A percentile compares a stretch with the other conserved stretches of the same genome.
Evolutionary conservation across 768 basidiomycete species (phyloP).

Genomic region (Leccinum longicurvipes): DNA sequence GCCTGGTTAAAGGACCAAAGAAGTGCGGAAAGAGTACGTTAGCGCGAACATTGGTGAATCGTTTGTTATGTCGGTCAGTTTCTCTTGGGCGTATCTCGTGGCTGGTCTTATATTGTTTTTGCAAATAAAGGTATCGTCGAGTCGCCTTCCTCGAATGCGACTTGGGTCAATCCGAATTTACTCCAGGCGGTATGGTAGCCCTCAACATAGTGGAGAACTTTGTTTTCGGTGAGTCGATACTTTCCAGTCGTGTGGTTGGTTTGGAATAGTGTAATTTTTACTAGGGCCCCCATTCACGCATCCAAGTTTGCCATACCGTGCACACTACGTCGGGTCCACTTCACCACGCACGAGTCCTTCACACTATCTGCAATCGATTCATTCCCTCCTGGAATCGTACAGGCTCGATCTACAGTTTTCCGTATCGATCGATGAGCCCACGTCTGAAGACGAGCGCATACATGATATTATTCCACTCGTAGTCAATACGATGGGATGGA

Average conservation of each 20-base stretch:
- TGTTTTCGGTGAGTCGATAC: conserved; percentile 56
- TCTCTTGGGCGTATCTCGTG: background rate
- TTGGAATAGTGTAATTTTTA: background rate
- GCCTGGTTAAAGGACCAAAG: conserved; percentile 80
- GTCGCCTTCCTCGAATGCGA: conserved; percentile 94
- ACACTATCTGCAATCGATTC: conserved; percentile 68
- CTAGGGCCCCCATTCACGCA: conserved; percentile 89
- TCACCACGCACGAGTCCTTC: conserved; percentile 76
- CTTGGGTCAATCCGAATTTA: conserved; percentile 91
- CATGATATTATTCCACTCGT: conserved; percentile 72
- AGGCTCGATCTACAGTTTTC: conserved; percentile 63
- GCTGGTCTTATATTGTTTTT: background rate
- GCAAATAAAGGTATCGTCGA: conserved; percentile 53
- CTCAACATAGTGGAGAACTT: conserved; percentile 67
- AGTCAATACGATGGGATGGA: conserved; percentile 97
- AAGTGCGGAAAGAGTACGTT: conserved; percentile 91
- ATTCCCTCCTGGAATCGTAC: conserved; percentile 64
- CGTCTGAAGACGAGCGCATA: conserved; percentile 38
- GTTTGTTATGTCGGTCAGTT: conserved; percentile 53
- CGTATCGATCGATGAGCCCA: conserved; percentile 26
- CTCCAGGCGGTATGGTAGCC: conserved; percentile 80
- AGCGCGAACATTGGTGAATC: conserved; percentile 68
- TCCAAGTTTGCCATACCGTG: conserved; percentile 60
- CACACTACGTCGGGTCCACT: conserved; percentile 80
- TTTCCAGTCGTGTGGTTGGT: background rate